These are phyloP conservation scores for Dipteronia dyeriana DNA, from an alignment of 345 rosid genomes.

Conservation along the genomic window DNA sequence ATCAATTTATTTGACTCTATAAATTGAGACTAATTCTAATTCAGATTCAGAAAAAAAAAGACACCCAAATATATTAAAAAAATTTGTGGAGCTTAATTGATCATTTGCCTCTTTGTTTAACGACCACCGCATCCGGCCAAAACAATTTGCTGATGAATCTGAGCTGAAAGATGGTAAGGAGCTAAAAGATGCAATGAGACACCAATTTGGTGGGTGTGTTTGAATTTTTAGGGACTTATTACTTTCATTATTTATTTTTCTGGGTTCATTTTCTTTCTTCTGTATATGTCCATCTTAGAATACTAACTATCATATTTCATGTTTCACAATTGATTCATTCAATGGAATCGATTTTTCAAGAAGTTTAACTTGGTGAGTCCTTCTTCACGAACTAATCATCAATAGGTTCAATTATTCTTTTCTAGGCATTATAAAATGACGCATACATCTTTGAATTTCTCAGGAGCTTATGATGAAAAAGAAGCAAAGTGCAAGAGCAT, in stretches of 20 bases:
- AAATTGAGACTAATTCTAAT: no score
- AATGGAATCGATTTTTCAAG: constrained; percentile 15
- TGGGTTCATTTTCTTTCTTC: not conserved
- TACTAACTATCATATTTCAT: constrained; percentile 18
- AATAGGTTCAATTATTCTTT: not conserved
- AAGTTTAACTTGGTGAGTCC: constrained; percentile 62
- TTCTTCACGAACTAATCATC: not conserved
- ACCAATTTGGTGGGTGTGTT: no score
- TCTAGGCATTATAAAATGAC: constrained; percentile 1
- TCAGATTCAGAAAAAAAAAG: no score
- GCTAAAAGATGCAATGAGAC: no score
- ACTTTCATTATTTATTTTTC: not conserved
- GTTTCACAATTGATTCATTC: constrained; percentile 18
- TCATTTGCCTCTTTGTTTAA: no score
- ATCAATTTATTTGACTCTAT: no score
- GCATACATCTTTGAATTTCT: not conserved
- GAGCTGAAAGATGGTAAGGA: no score
- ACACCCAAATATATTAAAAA: no score
- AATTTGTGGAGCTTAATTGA: no score
- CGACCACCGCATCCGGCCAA: no score
- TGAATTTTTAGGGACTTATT: no score
- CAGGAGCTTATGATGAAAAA: constrained; percentile 74
- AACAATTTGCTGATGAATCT: no score
- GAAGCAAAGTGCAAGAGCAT: constrained; percentile 74
- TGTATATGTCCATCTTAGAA: not conserved